These are phyloP conservation scores for Colletotrichum simmondsii DNA, from an alignment of 2,329 filamentous ascomycete genomes.

Conservation along the genomic window DNA sequence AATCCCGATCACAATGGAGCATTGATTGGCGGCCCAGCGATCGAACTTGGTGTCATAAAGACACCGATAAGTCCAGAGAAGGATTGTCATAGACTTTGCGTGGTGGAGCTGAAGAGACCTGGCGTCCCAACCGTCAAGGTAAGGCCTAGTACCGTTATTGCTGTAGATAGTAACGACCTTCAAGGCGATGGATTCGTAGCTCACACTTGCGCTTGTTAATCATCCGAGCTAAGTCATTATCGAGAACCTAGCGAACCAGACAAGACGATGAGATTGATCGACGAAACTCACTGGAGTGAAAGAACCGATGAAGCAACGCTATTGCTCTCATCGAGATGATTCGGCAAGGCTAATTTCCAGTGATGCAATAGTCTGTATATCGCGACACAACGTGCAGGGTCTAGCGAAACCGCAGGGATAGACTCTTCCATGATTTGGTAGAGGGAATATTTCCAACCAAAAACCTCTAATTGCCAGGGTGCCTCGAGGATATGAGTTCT, in stretches of 20 bases:
- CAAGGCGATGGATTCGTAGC: constrained; percentile 18
- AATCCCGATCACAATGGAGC: background rate
- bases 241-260: no score
- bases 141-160: background rate
- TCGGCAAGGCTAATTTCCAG: constrained; percentile 17
- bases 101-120: constrained; percentile 54
- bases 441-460: constrained; percentile 14
- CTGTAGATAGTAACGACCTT: constrained; percentile 14
- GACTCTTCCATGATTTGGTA: constrained; percentile 15
- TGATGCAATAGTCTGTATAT: constrained; percentile 17
- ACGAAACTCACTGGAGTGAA: constrained; percentile 4
- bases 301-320: background rate
- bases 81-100: constrained; percentile 32
- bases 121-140: constrained; percentile 50
- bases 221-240: background rate
- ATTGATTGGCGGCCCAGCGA: constrained; percentile 34
- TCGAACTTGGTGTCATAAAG: constrained; percentile 38
- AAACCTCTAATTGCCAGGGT: background rate
- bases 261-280: background rate
- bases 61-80: constrained; percentile 40
- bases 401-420: background rate
- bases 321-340: background rate
- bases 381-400: background rate
- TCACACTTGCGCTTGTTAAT: background rate
- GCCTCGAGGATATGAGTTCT: background rate